Base-by-base conservation (phyloP, 176 grass and related monocot genomes). In the Guadua angustifolia region DNA sequence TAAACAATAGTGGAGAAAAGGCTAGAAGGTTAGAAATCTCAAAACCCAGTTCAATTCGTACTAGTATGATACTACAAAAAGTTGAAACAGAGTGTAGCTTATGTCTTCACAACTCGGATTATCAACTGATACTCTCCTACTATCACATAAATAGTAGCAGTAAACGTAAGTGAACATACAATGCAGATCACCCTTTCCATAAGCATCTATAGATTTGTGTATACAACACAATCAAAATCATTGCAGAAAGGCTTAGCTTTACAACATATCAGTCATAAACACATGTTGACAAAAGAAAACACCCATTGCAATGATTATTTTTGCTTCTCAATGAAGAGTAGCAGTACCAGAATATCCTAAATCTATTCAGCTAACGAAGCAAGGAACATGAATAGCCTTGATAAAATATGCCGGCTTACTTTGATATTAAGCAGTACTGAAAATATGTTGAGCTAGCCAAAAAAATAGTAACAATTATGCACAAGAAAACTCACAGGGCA, bases 401-500 rank as follows among this genome's bases (percentile, higher is more conserved):
- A 62, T 42, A 19, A 1, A 24, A 6, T 55, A 57, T 55, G 26
- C 38, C 57, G 55, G 72, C 65, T 70, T 56, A 18, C 24, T 55
- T 36, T 40, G 1, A 45, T 42, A 73, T n/a, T n/a, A n/a, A n/a
- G 58, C 43, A 15, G 17, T 57, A 69, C 22, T 45, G 7, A 64
- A 39, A 60, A 60, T 66, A 70, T 78, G 60, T 51, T 77, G 51
- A 82, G 44, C 26, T 25, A 70, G 59, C 67, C 9, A 63, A 74
- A 66, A 77, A 26, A 65, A 79, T 47, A 79, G 16, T 79, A 83
- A 75, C 68, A 51, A 55, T 83, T 55, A 87, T 19, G 51, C 49
- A 12, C 44, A 83, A 60, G 63, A 84, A 44, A 55, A 99, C 97
- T 74, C 84, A 99, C 97, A 84, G 93, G 97, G 49, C 97, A 99